These are phyloP conservation scores for Spergularia marina DNA, from an alignment of 148 eudicot genomes.

Conservation along the genomic window DNA sequence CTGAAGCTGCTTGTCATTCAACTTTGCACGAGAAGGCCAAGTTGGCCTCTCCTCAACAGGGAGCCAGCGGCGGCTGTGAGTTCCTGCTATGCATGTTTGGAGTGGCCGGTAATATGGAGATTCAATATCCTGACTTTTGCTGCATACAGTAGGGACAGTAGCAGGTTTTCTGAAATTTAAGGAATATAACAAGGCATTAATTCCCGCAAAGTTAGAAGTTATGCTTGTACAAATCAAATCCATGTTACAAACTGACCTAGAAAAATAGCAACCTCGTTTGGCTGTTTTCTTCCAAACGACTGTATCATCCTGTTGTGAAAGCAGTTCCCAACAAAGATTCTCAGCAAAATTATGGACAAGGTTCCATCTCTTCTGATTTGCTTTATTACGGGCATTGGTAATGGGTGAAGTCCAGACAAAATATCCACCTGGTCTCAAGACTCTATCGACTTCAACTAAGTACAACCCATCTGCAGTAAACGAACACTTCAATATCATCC, in stretches of 20 bases:
- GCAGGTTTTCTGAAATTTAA: slow-evolving; percentile 66
- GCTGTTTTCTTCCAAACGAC: slow-evolving; percentile 94
- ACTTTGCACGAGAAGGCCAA: slow-evolving; percentile 81
- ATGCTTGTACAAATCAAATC: not conserved
- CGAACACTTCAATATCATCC: slow-evolving; percentile 8
- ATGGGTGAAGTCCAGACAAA: slow-evolving; percentile 98
- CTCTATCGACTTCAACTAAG: slow-evolving; percentile 87
- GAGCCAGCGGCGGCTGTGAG: slow-evolving; percentile 82
- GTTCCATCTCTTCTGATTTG: slow-evolving; percentile 73
- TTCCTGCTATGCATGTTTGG: slow-evolving; percentile 82
- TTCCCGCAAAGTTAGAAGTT: not conserved
- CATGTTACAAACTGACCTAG: slow-evolving; percentile 53
- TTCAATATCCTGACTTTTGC: slow-evolving; percentile 73
- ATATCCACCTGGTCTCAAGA: slow-evolving; percentile 93
- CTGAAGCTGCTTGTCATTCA: slow-evolving; percentile 63
- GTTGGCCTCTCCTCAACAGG: slow-evolving; percentile 67
- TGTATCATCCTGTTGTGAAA: slow-evolving; percentile 92
- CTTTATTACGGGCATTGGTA: slow-evolving; percentile 78
- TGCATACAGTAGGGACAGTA: slow-evolving; percentile 57
- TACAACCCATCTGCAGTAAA: slow-evolving; percentile 66
- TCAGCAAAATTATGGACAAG: slow-evolving; percentile 54
- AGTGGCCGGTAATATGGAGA: slow-evolving; percentile 84
- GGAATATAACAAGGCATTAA: not conserved
- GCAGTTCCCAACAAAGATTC: slow-evolving; percentile 83
- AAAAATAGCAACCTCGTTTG: slow-evolving; percentile 63